Percentiles rank a stretch among this genome's conserved stretches.
Evolutionary conservation across 2,329 filamentous ascomycete species (phyloP).

Genomic region (Fusarium sterilihyphosum): DNA sequence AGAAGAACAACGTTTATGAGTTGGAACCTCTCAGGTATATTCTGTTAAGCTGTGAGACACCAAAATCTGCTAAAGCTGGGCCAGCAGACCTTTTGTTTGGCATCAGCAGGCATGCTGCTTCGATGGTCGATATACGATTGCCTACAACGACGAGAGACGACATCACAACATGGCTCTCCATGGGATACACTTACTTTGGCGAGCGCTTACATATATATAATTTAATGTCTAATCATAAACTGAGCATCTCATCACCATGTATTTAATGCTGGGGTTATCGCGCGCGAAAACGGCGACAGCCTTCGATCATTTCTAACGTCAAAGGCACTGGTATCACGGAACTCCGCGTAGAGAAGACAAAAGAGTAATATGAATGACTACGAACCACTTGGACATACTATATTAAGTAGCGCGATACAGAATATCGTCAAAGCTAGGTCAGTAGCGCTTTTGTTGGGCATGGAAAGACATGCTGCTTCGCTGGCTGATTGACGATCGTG

Average conservation of each 20-base stretch:
- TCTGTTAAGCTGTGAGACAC: no score
- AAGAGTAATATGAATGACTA: no score
- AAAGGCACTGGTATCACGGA: not conserved
- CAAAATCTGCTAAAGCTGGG: no score
- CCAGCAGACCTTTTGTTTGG: no score
- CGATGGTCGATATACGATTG: no score
- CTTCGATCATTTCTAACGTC: not conserved
- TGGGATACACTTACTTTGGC: rapidly evolving
- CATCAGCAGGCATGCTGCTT: no score
- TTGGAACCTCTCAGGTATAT: no score
- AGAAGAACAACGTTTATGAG: no score
- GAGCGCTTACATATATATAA: no score
- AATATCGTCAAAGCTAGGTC: rapidly evolving
- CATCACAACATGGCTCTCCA: no score
- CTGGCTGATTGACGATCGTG: not conserved
- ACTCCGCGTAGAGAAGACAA: rapidly evolving
- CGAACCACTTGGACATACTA: rapidly evolving
- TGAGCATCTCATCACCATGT: rapidly evolving
- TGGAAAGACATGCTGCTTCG: not conserved
- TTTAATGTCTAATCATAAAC: no score
- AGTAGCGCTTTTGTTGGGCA: rapidly evolving
- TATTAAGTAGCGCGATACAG: not conserved
- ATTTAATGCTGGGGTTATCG: not conserved
- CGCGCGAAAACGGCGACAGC: not conserved
- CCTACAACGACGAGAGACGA: no score